Evolutionary conservation across 2,329 filamentous ascomycete genomes (phyloP), one percentile per base, ranked within the genome.

Genomic region (Sclerotinia glacialis): DNA sequence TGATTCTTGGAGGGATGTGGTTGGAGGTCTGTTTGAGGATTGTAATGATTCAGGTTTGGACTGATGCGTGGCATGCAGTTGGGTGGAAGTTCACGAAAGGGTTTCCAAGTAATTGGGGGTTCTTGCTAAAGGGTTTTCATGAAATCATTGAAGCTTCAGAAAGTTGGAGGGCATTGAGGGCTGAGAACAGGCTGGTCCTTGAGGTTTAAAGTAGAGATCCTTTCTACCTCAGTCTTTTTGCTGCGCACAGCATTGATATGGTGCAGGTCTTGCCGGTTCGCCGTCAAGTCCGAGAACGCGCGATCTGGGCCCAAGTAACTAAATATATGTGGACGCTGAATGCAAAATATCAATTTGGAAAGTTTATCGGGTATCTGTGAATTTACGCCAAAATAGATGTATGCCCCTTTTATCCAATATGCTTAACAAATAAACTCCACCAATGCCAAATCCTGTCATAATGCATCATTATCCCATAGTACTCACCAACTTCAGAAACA

Each of bases 21-120:
- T 80, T 64, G 79, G 79, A 2, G 79, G 79, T 0, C 69, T 82
- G 26, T 82, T 74, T 69, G 79, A 82, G 68, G 79, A 79, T 8
- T 78, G 79, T 60, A 75, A 70, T 67, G 34, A 72, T 81, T 4
- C 74, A 82, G 67, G 79, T 77, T 11, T 82, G 80, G 80, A 76
- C 73, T 42, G 76, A 77, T 42, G 78, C 78, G 7, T 80, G 6
- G 34, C 34, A 34, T 37, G 8, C 78, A 31, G 68, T 69, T 1
- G 78, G 78, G 2, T 80, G 78, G 78, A 79, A 80, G 72, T 74
- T 80, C 71, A 78, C 78, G 16, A 75, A 79, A 68, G 78, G 77
- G 12, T 80, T 80, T 71, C 49, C 78, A 69, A 73, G 67, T 69
- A 80, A 77, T 67, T 78, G 77, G 77, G 73, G 74, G 2, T 78